Evolutionary conservation across 169 alveolate species (phyloP).

Genomic region (Plasmodium vivax): DNA sequence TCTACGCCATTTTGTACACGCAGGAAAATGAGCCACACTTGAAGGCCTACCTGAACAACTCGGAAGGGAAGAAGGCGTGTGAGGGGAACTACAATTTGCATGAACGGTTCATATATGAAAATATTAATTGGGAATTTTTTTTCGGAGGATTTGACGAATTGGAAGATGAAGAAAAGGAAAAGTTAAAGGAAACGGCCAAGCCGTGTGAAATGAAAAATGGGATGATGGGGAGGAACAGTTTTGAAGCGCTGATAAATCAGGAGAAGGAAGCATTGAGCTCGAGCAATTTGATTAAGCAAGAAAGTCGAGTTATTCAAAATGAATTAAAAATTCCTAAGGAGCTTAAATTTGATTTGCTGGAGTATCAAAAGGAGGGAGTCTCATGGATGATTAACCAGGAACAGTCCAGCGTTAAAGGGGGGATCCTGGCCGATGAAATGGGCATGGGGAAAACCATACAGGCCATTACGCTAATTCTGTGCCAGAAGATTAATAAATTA

Average conservation of each 20-base stretch:
- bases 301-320: slow-evolving; percentile 47
- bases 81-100: slow-evolving; percentile 9
- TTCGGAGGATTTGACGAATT: slow-evolving; percentile 59
- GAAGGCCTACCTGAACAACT: slow-evolving; percentile 13
- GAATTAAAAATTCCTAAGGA: slow-evolving; percentile 74
- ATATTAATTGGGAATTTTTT: slow-evolving; percentile 56
- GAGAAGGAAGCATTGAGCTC: neutral
- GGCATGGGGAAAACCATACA: slow-evolving; percentile 90
- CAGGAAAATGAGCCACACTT: slow-evolving; percentile 23
- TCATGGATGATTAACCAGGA: slow-evolving; percentile 87
- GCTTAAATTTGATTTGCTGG: slow-evolving; percentile 60
- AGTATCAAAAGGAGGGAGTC: slow-evolving; percentile 83
- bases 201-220: slow-evolving; percentile 11
- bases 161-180: slow-evolving; percentile 38
- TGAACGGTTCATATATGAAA: slow-evolving; percentile 21
- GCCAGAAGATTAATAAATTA: slow-evolving; percentile 71
- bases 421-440: slow-evolving; percentile 91
- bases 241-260: slow-evolving; percentile 45
- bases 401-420: slow-evolving; percentile 81
- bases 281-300: slow-evolving; percentile 7
- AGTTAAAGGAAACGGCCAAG: slow-evolving; percentile 20
- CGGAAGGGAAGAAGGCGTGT: neutral
- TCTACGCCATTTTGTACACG: slow-evolving; percentile 33
- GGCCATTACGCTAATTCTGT: slow-evolving; percentile 77
- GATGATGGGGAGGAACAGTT: slow-evolving; percentile 10